Conservation (phyloP, 345 rosid genomes). For the Populus nigra region DNA sequence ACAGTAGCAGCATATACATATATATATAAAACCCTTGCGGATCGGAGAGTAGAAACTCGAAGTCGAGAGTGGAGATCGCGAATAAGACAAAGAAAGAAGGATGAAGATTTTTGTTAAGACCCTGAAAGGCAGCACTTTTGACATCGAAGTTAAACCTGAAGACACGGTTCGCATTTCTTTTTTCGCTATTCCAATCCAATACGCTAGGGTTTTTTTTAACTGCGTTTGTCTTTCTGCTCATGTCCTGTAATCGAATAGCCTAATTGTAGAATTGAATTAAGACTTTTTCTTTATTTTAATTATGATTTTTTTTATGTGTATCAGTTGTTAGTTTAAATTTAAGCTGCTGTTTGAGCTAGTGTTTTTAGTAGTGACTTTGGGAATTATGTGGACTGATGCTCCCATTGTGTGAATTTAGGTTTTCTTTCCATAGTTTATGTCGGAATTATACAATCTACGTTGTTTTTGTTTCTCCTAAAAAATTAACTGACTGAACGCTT, state of each 20-base stretch:
- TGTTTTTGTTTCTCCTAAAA: not conserved
- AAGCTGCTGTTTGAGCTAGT: not conserved
- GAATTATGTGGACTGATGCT: not conserved
- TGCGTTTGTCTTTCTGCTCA: not conserved
- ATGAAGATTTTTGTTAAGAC: constrained; percentile 78
- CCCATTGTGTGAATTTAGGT: not conserved
- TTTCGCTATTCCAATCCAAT: not conserved
- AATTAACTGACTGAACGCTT: too few species aligned
- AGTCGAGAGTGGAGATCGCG: constrained; percentile 16
- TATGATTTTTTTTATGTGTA: too few species aligned
- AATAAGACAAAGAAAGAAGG: constrained; percentile 18
- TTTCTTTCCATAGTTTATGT: not conserved
- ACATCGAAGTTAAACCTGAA: constrained; percentile 60
- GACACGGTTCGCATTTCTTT: constrained; percentile 40
- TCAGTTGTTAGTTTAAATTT: too few species aligned
- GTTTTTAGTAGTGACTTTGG: not conserved
- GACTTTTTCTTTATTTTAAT: not conserved
- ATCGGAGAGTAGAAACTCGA: not conserved
- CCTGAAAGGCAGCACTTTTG: constrained; percentile 68
- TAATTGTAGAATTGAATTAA: not conserved
- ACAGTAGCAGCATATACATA: not conserved
- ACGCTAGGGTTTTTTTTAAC: not conserved
- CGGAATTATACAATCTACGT: not conserved
- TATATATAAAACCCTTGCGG: not conserved
- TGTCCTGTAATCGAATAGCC: not conserved